Base-by-base conservation (phyloP, 2,329 filamentous ascomycete species). In the Emmonsia crescens region DNA sequence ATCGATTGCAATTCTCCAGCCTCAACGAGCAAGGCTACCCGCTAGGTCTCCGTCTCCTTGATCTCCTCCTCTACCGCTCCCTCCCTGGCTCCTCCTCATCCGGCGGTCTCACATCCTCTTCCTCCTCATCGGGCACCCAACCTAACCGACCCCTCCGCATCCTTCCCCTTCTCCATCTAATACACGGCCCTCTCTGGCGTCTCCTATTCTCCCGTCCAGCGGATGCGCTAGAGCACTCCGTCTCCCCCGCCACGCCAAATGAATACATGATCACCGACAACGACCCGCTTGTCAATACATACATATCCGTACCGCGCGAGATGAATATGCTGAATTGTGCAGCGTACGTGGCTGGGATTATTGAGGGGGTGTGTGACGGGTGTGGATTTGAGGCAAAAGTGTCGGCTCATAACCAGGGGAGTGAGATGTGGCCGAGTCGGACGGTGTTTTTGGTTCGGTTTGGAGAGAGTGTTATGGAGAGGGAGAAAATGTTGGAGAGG, bases 191-290 rank as follows among this genome's bases (percentile, higher is more conserved):
- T 61, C 82, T 96, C 61, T 99, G 93, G 89, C 86, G 88, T 67
- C 89, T 96, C 75, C 88, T 99, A 57, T 99, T 99, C 75, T 86
- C 85, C 44, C 88, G 93, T 1, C 87, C 92, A 61, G 94, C 94
- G 33, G 93, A 97, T 77, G 89, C 91, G 21, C 85, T 99, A 62
- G 94, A 99, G 78, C 92, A 94, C 77, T 90, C 86, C 63, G 86
- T 86, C 60, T 87, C 89, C 70, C 87, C 89, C 9, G 84, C 87
- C 60, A 93, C 91, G 59, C 87, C 90, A 9, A 91, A 94, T 68
- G 93, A 97, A 79, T 99, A 97, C 80, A 97, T 99, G 93, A 94
- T 99, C 69, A 90, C 92, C 69, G 94, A 99, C 78, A 97, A 99
- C 77, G 94, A 97, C 74, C 94, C 94, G 27, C 82, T 97, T 58